Evolutionary conservation across 1,284 basidiomycete species (phyloP), one percentile per base, ranked within the genome.

Genomic region (Melampsora larici-populina): DNA sequence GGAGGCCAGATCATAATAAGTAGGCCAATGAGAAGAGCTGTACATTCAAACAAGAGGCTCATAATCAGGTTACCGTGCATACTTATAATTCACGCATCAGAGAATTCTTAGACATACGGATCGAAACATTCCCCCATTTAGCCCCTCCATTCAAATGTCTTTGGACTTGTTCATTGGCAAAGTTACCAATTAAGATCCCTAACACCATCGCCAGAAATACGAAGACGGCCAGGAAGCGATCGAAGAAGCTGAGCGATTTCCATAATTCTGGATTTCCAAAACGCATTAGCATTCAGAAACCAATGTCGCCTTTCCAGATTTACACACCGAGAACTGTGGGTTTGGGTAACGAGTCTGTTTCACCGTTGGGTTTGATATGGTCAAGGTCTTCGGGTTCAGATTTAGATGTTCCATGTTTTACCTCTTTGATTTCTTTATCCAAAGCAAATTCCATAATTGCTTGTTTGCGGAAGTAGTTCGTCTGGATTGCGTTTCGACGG

Each of bases 1-100:
- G 91, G 88, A 1, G 92, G 93, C 90, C 91, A 94, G 90, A 94
- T 95, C 93, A 95, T 94, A 72, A 93, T 86, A 31, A 94, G 51
- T 5, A 55, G 51, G 88, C 78, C 91, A 88, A 1, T 91, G 91
- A 55, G 92, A 86, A 0, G 89, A 89, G 72, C 92, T 91, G 0
- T 91, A 91, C 92, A 79, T 55, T 31, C n/a, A 24, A 60, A 9
- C 9, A 26, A 60, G 58, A 60, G 9, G 58, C 29, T 31, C 24
- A 31, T 60, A 51, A 18, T 36, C 36, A 36, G 36, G 36, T 36
- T 36, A 9, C 36, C 36, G 36, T 36, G 36, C 36, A 36, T 36
- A 9, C 36, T 9, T 9, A 36, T 9, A 36, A 4, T 9, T 36
- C 36, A 36, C 36, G 36, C 36, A 36, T 36, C 36, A 36, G 3